Evolutionary conservation across 352 stramenopile genomes (phyloP).

Genomic region (Phytopythium vexans): DNA sequence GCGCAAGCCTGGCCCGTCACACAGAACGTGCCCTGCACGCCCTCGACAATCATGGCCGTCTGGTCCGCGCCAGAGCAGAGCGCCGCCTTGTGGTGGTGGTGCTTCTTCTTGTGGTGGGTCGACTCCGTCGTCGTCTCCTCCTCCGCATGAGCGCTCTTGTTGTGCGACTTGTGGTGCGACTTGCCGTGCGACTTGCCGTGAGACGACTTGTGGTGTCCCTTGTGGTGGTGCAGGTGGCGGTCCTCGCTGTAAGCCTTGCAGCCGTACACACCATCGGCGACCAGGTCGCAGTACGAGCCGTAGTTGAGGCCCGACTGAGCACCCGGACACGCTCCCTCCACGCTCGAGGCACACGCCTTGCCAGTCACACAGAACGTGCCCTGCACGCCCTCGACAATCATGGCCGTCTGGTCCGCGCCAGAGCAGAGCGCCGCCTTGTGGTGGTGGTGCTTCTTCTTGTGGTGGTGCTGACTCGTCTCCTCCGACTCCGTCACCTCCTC

Average conservation of each 20-base stretch:
- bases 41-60: conserved; percentile 21
- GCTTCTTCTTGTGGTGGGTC: too few species aligned
- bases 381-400: conserved; percentile 23
- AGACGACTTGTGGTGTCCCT: too few species aligned
- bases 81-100: not conserved
- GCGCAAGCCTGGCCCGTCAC: conserved; percentile 11
- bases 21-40: conserved; percentile 15
- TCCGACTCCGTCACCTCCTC: conserved; percentile 12
- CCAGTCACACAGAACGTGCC: conserved; percentile 31
- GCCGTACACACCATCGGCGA: conserved; percentile 28
- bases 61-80: conserved; percentile 8
- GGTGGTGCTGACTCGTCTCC: conserved; percentile 23
- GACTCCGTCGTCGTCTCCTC: too few species aligned
- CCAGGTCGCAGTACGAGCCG: conserved; percentile 20
- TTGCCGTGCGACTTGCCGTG: too few species aligned
- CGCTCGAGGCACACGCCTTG: conserved; percentile 14
- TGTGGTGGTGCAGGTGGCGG: too few species aligned
- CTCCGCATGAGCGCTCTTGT: too few species aligned
- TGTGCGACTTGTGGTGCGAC: too few species aligned
- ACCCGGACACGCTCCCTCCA: conserved; percentile 20
- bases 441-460: conserved; percentile 8
- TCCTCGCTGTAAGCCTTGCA: conserved; percentile 15
- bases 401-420: conserved; percentile 4
- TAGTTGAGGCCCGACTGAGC: conserved; percentile 13
- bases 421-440: too few species aligned